phyloP scores from a whole-genome alignment of 2,329 filamentous ascomycete species.

The Periconia macrospinosa region DNA sequence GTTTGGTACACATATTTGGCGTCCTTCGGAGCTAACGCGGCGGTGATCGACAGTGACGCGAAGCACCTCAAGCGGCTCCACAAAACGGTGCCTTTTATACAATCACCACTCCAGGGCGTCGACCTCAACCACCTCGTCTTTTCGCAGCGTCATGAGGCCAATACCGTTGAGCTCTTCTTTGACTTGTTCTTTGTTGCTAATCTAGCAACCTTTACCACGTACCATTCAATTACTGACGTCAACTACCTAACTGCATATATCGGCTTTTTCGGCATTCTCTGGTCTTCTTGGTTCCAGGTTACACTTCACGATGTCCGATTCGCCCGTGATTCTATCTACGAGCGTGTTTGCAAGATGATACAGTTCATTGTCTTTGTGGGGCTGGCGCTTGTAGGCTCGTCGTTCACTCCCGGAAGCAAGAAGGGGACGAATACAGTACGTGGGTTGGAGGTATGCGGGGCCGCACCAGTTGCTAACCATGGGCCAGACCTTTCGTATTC shows the following conservation, averaged over 20 bases:
- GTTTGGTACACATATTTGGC: too few species aligned
- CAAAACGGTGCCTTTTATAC: slow-evolving; percentile 37
- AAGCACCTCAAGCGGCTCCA: slow-evolving; percentile 40
- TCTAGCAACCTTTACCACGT: slow-evolving; percentile 43
- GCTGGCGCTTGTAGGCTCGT: slow-evolving; percentile 39
- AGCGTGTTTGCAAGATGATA: slow-evolving; percentile 40
- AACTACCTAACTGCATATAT: slow-evolving; percentile 39
- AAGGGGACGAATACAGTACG: slow-evolving; percentile 31
- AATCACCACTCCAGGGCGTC: slow-evolving; percentile 39
- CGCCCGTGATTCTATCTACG: slow-evolving; percentile 41
- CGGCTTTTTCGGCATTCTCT: slow-evolving; percentile 43
- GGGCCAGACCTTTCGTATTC: slow-evolving; percentile 41
- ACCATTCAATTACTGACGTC: slow-evolving; percentile 41
- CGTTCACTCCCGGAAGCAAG: slow-evolving; percentile 34
- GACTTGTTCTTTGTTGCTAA: slow-evolving; percentile 41
- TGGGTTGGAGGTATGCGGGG: too few species aligned
- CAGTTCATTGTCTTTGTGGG: slow-evolving; percentile 44
- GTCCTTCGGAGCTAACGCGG: too few species aligned
- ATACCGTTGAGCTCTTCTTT: slow-evolving; percentile 44
- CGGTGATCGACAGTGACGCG: too few species aligned
- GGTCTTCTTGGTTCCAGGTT: slow-evolving; percentile 44
- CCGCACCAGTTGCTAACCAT: too few species aligned
- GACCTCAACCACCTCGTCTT: slow-evolving; percentile 41
- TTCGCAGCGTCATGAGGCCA: slow-evolving; percentile 43
- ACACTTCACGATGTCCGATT: slow-evolving; percentile 46